phyloP scores from a whole-genome alignment of 306 rosid genomes.

The Cicer arietinum region DNA sequence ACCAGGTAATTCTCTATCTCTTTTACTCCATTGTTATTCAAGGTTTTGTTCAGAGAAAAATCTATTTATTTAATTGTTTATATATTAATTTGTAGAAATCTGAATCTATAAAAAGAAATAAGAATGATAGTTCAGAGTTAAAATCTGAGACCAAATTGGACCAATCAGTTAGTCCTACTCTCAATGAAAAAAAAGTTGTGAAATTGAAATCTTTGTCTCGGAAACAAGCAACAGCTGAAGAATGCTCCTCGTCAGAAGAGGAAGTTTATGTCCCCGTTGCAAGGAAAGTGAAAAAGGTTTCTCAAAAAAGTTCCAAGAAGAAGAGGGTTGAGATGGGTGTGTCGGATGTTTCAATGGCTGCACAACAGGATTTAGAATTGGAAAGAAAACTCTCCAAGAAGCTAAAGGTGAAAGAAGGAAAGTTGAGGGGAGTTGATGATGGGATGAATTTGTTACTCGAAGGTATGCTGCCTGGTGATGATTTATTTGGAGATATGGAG shows the following conservation, averaged over 20 bases:
- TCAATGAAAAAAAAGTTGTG: constrained; percentile 33
- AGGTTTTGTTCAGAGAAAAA: not conserved
- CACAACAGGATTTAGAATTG: constrained; percentile 69
- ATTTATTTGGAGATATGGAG: constrained; percentile 53
- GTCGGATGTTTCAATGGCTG: constrained; percentile 41
- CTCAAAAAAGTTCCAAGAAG: constrained; percentile 46
- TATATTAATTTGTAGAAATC: constrained; percentile 48
- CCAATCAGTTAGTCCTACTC: constrained; percentile 28
- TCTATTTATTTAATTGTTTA: not conserved
- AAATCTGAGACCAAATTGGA: constrained; percentile 37
- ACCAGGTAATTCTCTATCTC: constrained; percentile 52
- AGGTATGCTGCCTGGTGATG: constrained; percentile 53
- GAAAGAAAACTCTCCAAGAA: constrained; percentile 87
- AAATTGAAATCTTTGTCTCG: constrained; percentile 29
- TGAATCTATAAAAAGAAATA: constrained; percentile 37
- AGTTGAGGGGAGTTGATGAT: constrained; percentile 72
- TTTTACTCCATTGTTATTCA: not conserved
- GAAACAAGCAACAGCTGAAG: constrained; percentile 39
- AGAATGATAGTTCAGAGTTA: constrained; percentile 34
- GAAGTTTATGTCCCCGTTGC: constrained; percentile 37
- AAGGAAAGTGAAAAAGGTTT: constrained; percentile 46
- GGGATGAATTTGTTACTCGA: constrained; percentile 67
- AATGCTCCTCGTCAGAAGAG: constrained; percentile 24
- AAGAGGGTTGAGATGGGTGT: constrained; percentile 50
- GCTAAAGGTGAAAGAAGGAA: constrained; percentile 84